A percentile compares a stretch with the other conserved stretches of the same genome.
Conservation (phyloP, 208 protist genomes). For the Polymyxa betae region DNA sequence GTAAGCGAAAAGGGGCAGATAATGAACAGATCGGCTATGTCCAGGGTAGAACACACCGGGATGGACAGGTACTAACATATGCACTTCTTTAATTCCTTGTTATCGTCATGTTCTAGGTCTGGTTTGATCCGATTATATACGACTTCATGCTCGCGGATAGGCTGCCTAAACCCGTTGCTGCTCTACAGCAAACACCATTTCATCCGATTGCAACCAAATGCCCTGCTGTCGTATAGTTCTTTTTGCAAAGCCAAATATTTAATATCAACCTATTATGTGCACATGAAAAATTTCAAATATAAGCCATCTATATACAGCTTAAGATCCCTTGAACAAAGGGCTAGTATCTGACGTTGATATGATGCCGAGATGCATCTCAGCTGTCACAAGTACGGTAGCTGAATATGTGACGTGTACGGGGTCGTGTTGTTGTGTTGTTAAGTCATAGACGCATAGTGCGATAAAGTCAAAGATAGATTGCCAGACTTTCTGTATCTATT, state of each 20-base stretch:
- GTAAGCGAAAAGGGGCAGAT: not conserved
- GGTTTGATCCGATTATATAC: conserved; percentile 32
- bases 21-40: not conserved
- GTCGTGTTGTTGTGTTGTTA: no score
- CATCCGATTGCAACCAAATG: conserved; percentile 20
- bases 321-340: no score
- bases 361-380: no score
- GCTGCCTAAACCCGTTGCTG: not conserved
- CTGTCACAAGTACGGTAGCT: no score
- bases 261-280: no score
- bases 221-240: not conserved
- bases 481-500: no score
- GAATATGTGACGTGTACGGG: no score
- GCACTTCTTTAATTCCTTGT: not conserved
- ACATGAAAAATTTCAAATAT: no score
- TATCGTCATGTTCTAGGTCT: not conserved
- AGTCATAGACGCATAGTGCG: no score
- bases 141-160: not conserved
- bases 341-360: no score
- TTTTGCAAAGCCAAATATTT: not conserved
- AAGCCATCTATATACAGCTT: no score
- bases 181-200: not conserved
- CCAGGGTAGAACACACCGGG: not conserved
- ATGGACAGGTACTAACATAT: not conserved
- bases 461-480: no score